Base-by-base conservation (phyloP, 2,329 filamentous ascomycete genomes). In the Aspergillus ochraceoroseus region DNA sequence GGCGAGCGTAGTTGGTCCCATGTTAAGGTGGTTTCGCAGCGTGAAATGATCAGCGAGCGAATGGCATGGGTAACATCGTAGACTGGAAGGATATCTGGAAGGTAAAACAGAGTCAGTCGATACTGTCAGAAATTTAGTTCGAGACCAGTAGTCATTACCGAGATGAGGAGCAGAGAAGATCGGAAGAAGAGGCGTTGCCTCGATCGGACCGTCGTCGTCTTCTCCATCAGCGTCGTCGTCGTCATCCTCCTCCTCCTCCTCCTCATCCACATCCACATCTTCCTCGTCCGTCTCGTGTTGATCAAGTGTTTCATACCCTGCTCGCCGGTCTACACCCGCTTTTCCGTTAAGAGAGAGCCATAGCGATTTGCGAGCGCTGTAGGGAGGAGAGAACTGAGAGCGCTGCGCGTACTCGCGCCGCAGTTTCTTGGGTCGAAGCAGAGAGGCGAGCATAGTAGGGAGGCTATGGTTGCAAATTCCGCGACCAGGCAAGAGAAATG, bases 1-100 rank as follows among this genome's bases (percentile, higher is more conserved):
- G 90, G 90, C n/a, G 88, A 94, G 49, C 89, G 80, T 48, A 96
- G 73, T 63, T 96, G 90, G 50, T 96, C 90, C 89, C 89, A 96
- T 11, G 87, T 83, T 35, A 96, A 70, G 0, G 87, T 90, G 1
- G 89, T 95, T 69, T 96, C 90, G 64, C 87, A 94, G 59, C 85
- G 81, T 44, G 86, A 76, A 51, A 86, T 78, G 45, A 96, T 82
- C 41, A 95, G 76, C 38, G 88, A 80, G 51, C 90, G 85, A 48
- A 95, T 89, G 20, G 86, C 80, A 65, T 95, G 90, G 18, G 89
- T 94, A 52, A 94, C 80, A 63, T 82, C 85, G 71, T 95, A 95
- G 43, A 95, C 80, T 13, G 90, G 89, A 5, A 95, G 75, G 7
- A 83, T 76, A 68, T 95, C 89, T 90, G 19, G 14, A 8, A 3